phyloP scores from a whole-genome alignment of 2,329 filamentous ascomycete species.

The Colletotrichum liriopes region DNA sequence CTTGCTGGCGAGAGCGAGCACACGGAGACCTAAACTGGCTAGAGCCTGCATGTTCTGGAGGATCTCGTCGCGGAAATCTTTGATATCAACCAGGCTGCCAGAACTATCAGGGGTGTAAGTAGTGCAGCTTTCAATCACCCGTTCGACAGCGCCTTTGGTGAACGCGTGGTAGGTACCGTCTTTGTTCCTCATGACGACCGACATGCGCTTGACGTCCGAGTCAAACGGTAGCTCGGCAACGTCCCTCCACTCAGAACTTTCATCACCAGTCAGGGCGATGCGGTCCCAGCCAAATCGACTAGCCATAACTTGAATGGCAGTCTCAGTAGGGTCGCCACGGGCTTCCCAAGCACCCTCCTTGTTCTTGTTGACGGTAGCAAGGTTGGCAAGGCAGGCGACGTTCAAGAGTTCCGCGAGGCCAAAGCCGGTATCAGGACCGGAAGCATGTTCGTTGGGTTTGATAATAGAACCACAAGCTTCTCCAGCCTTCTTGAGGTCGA shows the following conservation, averaged over 20 bases:
- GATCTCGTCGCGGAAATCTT: conserved; percentile 67
- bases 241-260: conserved; percentile 64
- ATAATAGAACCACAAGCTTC: conserved; percentile 34
- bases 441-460: conserved; percentile 42
- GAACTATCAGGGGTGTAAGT: conserved; percentile 50
- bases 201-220: conserved; percentile 43
- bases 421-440: conserved; percentile 56
- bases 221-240: conserved; percentile 62
- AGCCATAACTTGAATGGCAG: conserved; percentile 78
- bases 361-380: conserved; percentile 69
- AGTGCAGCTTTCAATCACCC: conserved; percentile 74
- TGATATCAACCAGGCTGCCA: conserved; percentile 57
- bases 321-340: conserved; percentile 75
- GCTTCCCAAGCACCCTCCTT: conserved; percentile 64
- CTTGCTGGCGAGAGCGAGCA: conserved; percentile 76
- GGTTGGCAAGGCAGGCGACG: conserved; percentile 71
- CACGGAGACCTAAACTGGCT: conserved; percentile 75
- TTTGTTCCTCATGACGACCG: conserved; percentile 37
- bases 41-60: conserved; percentile 77
- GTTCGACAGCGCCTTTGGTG: conserved; percentile 78
- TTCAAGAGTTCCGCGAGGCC: conserved; percentile 66
- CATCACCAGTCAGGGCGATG: conserved; percentile 56
- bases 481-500: conserved; percentile 35
- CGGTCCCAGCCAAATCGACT: conserved; percentile 73
- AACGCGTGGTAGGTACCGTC: conserved; percentile 55